Evolutionary conservation across 2,329 filamentous ascomycete genomes (phyloP).

Genomic region (Sporothrix brasiliensis): DNA sequence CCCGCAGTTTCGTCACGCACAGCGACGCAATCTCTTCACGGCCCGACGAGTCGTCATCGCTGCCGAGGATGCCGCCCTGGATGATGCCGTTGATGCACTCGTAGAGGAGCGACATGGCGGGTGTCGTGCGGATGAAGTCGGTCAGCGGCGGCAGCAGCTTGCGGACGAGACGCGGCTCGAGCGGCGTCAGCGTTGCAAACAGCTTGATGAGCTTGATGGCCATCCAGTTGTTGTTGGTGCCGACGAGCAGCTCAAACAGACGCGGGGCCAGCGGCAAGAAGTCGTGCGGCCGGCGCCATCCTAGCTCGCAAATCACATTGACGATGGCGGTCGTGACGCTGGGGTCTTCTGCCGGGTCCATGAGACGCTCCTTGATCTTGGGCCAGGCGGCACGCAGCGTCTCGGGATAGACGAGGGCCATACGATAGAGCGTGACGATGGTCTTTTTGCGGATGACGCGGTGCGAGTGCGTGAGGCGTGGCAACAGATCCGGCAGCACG

Average conservation of each 20-base stretch:
- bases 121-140: conserved; percentile 89
- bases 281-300: conserved; percentile 90
- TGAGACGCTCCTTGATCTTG: conserved; percentile 90
- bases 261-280: conserved; percentile 90
- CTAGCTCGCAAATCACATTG: conserved; percentile 94
- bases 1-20: conserved; percentile 88
- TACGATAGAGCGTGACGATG: conserved; percentile 87
- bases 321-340: conserved; percentile 95
- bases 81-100: conserved; percentile 99
- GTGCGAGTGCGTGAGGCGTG: conserved; percentile 83
- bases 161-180: conserved; percentile 87
- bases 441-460: conserved; percentile 91
- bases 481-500: conserved; percentile 80
- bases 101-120: conserved; percentile 96
- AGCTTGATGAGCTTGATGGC: conserved; percentile 98
- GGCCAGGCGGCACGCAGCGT: conserved; percentile 92
- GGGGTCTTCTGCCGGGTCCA: conserved; percentile 86
- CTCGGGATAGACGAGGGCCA: conserved; percentile 95
- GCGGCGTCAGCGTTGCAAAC: conserved; percentile 91
- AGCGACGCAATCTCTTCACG: conserved; percentile 89
- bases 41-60: conserved; percentile 72
- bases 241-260: conserved; percentile 87
- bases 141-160: conserved; percentile 90
- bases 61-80: conserved; percentile 89
- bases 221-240: conserved; percentile 99